Evolutionary conservation across 495 filamentous ascomycete genomes (phyloP).

Genomic region (Xylaria scruposa): DNA sequence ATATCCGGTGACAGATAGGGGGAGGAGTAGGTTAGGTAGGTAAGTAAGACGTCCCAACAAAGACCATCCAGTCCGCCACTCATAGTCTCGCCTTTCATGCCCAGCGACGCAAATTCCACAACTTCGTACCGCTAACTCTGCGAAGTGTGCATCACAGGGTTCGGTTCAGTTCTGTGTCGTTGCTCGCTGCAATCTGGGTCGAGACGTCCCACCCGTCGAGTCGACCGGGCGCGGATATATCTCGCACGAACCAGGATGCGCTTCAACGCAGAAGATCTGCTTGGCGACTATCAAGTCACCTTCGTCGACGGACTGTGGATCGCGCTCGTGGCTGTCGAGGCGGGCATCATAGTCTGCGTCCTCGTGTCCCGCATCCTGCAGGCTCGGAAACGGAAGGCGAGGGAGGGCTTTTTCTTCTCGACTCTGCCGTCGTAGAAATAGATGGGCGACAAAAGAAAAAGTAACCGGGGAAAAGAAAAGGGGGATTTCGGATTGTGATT

Average conservation of each 20-base stretch:
- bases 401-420: slow-evolving; percentile 10
- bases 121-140: background rate
- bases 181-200: background rate
- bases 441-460: background rate
- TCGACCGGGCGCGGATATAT: slow-evolving; percentile 8
- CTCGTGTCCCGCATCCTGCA: slow-evolving; percentile 37
- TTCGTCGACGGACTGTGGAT: slow-evolving; percentile 56
- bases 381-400: slow-evolving; percentile 22
- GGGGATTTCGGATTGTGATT: background rate
- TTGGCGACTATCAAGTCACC: slow-evolving; percentile 45
- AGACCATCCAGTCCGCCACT: background rate
- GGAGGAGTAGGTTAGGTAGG: background rate
- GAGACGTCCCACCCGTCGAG: background rate
- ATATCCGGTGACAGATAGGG: slow-evolving; percentile 2
- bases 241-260: slow-evolving; percentile 10
- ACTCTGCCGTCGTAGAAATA: slow-evolving; percentile 2
- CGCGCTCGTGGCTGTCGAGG: slow-evolving; percentile 49
- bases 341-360: slow-evolving; percentile 48
- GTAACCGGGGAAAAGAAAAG: background rate
- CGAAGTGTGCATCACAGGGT: background rate
- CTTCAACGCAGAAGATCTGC: slow-evolving; percentile 36
- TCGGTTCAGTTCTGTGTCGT: background rate
- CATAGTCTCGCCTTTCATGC: background rate
- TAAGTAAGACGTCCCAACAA: slow-evolving; percentile 12
- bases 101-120: background rate